Conservation (phyloP, 2,329 filamentous ascomycete species). For the Chaetoscypha palmicola region DNA sequence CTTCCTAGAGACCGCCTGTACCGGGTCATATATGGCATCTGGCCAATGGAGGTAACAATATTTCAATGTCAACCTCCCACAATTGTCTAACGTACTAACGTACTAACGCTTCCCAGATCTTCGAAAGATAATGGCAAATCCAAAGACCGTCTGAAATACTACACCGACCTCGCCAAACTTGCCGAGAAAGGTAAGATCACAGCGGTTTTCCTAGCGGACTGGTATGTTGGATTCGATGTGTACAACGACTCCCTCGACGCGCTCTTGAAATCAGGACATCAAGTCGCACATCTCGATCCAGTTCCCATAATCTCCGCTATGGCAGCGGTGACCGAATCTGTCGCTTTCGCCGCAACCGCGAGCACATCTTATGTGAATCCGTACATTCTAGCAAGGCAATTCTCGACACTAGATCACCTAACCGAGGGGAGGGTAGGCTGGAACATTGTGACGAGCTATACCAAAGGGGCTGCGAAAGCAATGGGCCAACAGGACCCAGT, state of each 20-base stretch:
- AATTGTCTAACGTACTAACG: no score
- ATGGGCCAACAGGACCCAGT: slow-evolving; percentile 45
- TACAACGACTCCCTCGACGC: slow-evolving; percentile 4
- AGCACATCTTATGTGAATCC: slow-evolving; percentile 59
- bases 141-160: slow-evolving; percentile 12
- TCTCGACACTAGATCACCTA: slow-evolving; percentile 59
- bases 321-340: slow-evolving; percentile 56
- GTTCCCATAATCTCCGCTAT: slow-evolving; percentile 55
- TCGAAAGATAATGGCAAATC: slow-evolving; percentile 8
- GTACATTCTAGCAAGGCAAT: slow-evolving; percentile 55
- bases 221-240: slow-evolving; percentile 35
- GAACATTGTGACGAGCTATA: slow-evolving; percentile 56
- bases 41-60: no score
- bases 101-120: no score
- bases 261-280: slow-evolving; percentile 3
- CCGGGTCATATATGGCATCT: no score
- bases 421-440: slow-evolving; percentile 52
- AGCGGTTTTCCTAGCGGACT: slow-evolving; percentile 59
- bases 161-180: slow-evolving; percentile 37
- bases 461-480: slow-evolving; percentile 30
- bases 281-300: slow-evolving; percentile 38
- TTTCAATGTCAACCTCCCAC: no score
- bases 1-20: no score
- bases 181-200: slow-evolving; percentile 53
- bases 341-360: slow-evolving; percentile 59